Evolutionary conservation across 805 yeast species (phyloP), one percentile per base, ranked within the genome.

Genomic region (Wickerhamiella slavikovae): DNA sequence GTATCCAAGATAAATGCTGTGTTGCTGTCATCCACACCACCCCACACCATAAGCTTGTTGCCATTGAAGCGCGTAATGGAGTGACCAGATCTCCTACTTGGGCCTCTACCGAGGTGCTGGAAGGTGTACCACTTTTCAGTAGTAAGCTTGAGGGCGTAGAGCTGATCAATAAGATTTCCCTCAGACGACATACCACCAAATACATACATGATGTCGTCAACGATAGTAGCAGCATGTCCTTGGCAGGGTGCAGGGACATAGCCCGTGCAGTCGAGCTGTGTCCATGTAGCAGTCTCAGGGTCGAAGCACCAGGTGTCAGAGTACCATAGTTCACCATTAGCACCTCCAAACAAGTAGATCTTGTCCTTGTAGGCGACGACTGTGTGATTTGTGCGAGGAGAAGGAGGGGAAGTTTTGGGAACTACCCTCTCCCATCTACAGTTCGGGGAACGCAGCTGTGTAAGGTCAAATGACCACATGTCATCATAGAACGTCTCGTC

Each of bases 51-150:
- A 21, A 85, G 45, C 51, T 72, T 77, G 43, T 78, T 68, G 36
- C 66, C 67, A 16, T 60, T 65, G 28, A 72, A 58, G 30, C 68
- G 72, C 1, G 95, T 71, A 53, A 85, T 56, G 5, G 93, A 69
- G 52, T 89, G 98, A 7, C 96, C 96, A 37, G 85, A 77, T 41
- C 95, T 67, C 10, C 89, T 69, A 26, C 83, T 77, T 1, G 94
- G 92, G 22, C 62, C 57, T 47, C 62, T 40, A 50, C 63, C 48
- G 55, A 51, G 24, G 57, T 55, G 41, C 56, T 59, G 70, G 41
- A 77, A 62, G 33, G 67, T 66, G 44, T 67, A 71, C 89, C 94
- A 82, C 28, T 68, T 66, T 28, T 64, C 60, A 15, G 76, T 64
- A 30, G 67, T 61, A 40, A 89, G 58, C 47, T 80, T 80, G 40